Base-by-base conservation (phyloP, 805 yeast species). In the Candida michaelii region DNA sequence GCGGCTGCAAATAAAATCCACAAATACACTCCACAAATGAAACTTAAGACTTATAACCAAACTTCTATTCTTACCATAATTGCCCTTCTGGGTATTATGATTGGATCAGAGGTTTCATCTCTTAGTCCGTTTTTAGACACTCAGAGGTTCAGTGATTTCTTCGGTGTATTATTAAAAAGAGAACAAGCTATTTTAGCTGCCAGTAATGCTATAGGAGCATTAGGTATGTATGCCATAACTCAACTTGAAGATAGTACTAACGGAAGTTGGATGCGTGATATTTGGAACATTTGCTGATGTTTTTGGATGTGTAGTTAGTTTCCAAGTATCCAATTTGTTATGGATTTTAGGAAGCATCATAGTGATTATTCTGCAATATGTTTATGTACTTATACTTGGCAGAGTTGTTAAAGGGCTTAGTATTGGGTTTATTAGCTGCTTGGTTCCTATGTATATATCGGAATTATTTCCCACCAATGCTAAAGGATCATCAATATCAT, bases 181-280 rank as follows among this genome's bases (percentile, higher is more conserved):
- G 67, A 63, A 39, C 52, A 51, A 8, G 53, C 55, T 23, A 36
- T 65, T 39, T 40, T 65, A 8, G 52, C 51, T 25, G 53, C 64
- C 7, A 54, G 62, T 31, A 57, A 52, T 38, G 50, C 63, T 3
- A 50, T 65, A n/a, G 73, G 73, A 2, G 69, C 71, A n/a, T 59
- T 63, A 7, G 23, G 43, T 49, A 47, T 45, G 46, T 34, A 40
- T 43, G 15, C 6, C 35, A 7, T 15, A 37, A 15, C 42, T 24
- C 27, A 23, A 23, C 25, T 23, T 7, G 10, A 23, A 10, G 6
- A n/a, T 33, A 4, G 4, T 30, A 34, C 30, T 40, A 40, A 40
- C 43, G 31, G 6, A 21, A 40, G 48, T 58, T 34, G 66, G 71
- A n/a, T 57, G 67, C 39, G 45, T 65, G 0, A 32, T 59, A 4